Evolutionary conservation across 2,329 filamentous ascomycete species (phyloP).

Genomic region (Thielaviopsis euricoi): DNA sequence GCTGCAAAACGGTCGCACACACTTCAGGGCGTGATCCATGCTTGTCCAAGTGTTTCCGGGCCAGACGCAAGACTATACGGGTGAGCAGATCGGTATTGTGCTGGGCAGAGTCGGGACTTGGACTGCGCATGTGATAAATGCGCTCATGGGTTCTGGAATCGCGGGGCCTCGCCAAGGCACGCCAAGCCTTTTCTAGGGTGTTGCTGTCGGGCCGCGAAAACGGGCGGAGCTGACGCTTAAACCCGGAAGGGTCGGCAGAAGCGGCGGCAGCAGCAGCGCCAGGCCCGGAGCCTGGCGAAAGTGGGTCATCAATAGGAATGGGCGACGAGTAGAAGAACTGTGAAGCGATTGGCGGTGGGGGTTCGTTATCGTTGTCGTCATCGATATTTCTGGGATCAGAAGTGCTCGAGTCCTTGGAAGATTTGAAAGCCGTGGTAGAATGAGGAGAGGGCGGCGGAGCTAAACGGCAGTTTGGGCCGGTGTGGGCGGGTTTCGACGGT

Average conservation of each 20-base stretch:
- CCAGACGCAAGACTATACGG: conserved; percentile 27
- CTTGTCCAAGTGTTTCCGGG: conserved; percentile 29
- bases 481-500: not conserved
- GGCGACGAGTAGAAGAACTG: conserved; percentile 79
- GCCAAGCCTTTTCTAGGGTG: conserved; percentile 64
- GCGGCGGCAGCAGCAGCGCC: conserved; percentile 21
- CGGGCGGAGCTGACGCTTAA: conserved; percentile 49
- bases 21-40: conserved; percentile 18
- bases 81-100: conserved; percentile 21
- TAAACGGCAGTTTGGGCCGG: conserved; percentile 39
- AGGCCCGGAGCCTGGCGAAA: conserved; percentile 47
- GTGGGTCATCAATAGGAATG: conserved; percentile 72
- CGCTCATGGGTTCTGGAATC: conserved; percentile 31
- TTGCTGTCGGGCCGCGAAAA: conserved; percentile 69
- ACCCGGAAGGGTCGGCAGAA: conserved; percentile 30
- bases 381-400: conserved; percentile 19
- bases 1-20: conserved; percentile 5
- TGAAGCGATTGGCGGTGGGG: conserved; percentile 40
- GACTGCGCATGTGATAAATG: conserved; percentile 12
- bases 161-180: conserved; percentile 35
- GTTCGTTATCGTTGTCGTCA: conserved; percentile 25
- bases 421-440: not conserved
- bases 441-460: conserved; percentile 20
- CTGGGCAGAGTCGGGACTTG: conserved; percentile 15
- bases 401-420: not conserved